phyloP scores from a whole-genome alignment of 169 alveolate species.

The Babesia bovis region DNA sequence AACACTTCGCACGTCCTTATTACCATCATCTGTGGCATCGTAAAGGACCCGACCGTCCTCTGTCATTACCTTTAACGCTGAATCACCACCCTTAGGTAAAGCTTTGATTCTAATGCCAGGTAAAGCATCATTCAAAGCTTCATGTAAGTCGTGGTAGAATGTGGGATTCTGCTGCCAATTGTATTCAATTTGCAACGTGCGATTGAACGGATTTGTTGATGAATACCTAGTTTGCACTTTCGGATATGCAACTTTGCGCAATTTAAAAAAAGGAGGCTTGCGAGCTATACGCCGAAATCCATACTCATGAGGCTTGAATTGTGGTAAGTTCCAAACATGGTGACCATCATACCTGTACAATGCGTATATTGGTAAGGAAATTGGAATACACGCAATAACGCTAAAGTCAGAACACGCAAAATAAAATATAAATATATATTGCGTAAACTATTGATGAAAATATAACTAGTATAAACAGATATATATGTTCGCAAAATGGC shows the following conservation, averaged over 20 bases:
- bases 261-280: conserved; percentile 66
- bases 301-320: conserved; percentile 53
- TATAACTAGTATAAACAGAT: background rate
- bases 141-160: conserved; percentile 44
- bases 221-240: conserved; percentile 13
- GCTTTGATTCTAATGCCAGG: conserved; percentile 29
- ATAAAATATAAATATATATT: background rate
- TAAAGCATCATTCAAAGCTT: conserved; percentile 13
- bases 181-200: conserved; percentile 47
- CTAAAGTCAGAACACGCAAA: background rate
- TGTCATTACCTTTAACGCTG: background rate
- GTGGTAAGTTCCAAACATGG: conserved; percentile 62
- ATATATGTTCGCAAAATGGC: no score
- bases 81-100: conserved; percentile 2
- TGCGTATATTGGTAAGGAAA: background rate
- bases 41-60: conserved; percentile 19
- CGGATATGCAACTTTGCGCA: conserved; percentile 41
- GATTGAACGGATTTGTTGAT: conserved; percentile 2
- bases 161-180: conserved; percentile 37
- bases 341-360: conserved; percentile 52
- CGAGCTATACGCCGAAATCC: conserved; percentile 65
- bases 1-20: conserved; percentile 6
- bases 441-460: background rate
- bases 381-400: background rate
- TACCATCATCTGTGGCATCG: conserved; percentile 20